These are phyloP conservation scores for Trypanosoma melophagium DNA, from an alignment of 208 protist genomes.

Conservation along the genomic window DNA sequence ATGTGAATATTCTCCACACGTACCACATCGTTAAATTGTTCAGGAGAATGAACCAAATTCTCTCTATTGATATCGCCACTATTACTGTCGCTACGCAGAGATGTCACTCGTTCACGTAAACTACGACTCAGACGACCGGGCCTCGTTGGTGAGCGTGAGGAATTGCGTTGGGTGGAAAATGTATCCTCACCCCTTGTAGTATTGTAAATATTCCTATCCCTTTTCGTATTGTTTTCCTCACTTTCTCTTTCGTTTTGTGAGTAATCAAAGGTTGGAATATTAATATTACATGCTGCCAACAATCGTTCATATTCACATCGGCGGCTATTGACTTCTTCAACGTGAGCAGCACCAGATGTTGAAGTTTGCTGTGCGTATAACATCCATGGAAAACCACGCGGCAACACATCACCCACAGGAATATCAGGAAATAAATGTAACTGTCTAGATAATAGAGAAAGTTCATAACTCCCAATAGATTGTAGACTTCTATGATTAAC, in stretches of 20 bases:
- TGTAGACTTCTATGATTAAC: conserved; percentile 23
- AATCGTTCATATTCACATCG: conserved; percentile 30
- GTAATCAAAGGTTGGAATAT: conserved; percentile 13
- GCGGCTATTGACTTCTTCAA: conserved; percentile 27
- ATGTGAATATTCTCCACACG: conserved; percentile 28
- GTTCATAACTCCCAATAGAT: conserved; percentile 57
- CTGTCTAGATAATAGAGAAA: conserved; percentile 42
- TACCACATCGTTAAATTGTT: conserved; percentile 61
- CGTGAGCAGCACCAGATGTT: conserved; percentile 25
- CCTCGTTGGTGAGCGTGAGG: background rate
- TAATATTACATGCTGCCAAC: conserved; percentile 30
- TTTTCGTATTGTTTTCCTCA: background rate
- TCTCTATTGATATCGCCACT: background rate
- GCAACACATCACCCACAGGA: conserved; percentile 49
- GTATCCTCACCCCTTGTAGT: background rate
- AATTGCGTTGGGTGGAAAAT: background rate
- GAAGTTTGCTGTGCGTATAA: conserved; percentile 59
- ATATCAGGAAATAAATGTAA: conserved; percentile 59
- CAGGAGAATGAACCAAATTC: conserved; percentile 1
- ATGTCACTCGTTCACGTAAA: conserved; percentile 3
- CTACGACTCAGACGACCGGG: background rate
- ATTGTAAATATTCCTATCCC: background rate
- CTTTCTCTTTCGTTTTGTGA: background rate
- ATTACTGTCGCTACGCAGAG: background rate
- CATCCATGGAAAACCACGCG: conserved; percentile 58